Conservation (phyloP, 2,329 filamentous ascomycete genomes). For the Nemania diffusa region DNA sequence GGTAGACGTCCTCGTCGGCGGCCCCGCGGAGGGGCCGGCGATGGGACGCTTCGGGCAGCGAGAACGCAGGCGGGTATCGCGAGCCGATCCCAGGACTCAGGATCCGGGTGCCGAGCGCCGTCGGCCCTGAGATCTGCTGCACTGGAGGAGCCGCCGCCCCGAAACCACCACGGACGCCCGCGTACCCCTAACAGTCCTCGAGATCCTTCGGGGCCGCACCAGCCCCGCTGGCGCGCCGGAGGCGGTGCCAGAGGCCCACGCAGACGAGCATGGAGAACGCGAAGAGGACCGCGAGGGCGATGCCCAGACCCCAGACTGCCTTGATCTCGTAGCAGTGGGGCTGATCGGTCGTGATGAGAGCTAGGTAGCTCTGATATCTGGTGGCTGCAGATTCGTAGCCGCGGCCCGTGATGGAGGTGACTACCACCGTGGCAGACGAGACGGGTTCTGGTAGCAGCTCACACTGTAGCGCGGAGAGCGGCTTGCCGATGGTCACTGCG, state of each 20-base stretch:
- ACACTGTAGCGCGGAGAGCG: conserved; percentile 82
- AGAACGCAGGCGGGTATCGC: conserved; percentile 40
- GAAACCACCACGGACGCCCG: conserved; percentile 53
- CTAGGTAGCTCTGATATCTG: conserved; percentile 54
- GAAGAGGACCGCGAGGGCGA: conserved; percentile 79
- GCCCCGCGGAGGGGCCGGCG: conserved; percentile 41
- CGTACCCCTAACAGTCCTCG: conserved; percentile 59
- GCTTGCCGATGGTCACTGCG: conserved; percentile 80
- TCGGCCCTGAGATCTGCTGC: conserved; percentile 41
- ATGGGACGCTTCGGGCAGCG: conserved; percentile 42
- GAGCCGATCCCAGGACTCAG: conserved; percentile 39
- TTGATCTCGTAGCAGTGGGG: conserved; percentile 85
- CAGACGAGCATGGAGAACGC: conserved; percentile 69
- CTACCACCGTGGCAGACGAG: conserved; percentile 51
- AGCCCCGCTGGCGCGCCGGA: conserved; percentile 53
- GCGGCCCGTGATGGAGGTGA: conserved; percentile 42
- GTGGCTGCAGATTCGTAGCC: conserved; percentile 40
- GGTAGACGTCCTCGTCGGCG: conserved; percentile 40
- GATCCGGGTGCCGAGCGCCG: conserved; percentile 43
- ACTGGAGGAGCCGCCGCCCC: conserved; percentile 28
- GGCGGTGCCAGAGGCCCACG: conserved; percentile 70
- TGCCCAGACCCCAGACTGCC: conserved; percentile 85
- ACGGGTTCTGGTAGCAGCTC: conserved; percentile 58
- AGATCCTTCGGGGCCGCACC: conserved; percentile 58
- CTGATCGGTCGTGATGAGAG: conserved; percentile 63